phyloP scores from a whole-genome alignment of 2,329 filamentous ascomycete species.

The Colletotrichum tropicicola region DNA sequence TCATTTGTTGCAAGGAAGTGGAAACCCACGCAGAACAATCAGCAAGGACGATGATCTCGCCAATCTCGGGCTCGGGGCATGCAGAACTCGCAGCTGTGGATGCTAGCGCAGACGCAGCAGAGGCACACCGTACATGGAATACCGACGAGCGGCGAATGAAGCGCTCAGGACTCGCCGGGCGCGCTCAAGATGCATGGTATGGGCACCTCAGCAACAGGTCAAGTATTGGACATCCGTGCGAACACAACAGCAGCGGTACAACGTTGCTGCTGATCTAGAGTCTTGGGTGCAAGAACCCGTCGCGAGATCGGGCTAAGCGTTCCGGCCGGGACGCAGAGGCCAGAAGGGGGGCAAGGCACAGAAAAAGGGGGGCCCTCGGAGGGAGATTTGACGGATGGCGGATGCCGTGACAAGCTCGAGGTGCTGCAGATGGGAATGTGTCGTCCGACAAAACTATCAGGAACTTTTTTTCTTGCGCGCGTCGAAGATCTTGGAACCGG shows the following conservation, averaged over 20 bases:
- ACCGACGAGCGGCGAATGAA: neutral
- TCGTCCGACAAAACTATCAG: constrained; percentile 17
- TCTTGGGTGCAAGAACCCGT: constrained; percentile 22
- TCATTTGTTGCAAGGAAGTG: neutral
- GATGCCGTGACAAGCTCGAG: constrained; percentile 20
- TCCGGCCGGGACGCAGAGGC: constrained; percentile 6
- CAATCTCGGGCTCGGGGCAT: constrained; percentile 20
- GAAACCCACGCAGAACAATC: neutral
- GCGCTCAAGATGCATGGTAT: neutral
- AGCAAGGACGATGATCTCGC: constrained; percentile 21
- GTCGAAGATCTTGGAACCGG: constrained; percentile 19
- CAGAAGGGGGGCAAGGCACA: no score
- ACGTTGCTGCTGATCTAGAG: constrained; percentile 25
- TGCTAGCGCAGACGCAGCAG: neutral
- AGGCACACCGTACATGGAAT: neutral
- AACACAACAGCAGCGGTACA: constrained; percentile 9
- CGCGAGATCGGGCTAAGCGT: constrained; percentile 24
- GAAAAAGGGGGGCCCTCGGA: neutral
- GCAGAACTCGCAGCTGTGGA: constrained; percentile 11
- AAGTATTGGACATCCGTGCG: neutral
- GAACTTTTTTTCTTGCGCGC: constrained; percentile 17
- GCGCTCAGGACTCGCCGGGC: neutral
- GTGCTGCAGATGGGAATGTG: constrained; percentile 19
- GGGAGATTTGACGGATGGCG: constrained; percentile 8
- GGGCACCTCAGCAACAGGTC: neutral